Conservation (phyloP, 345 rosid genomes). For the Carallia brachiata region DNA sequence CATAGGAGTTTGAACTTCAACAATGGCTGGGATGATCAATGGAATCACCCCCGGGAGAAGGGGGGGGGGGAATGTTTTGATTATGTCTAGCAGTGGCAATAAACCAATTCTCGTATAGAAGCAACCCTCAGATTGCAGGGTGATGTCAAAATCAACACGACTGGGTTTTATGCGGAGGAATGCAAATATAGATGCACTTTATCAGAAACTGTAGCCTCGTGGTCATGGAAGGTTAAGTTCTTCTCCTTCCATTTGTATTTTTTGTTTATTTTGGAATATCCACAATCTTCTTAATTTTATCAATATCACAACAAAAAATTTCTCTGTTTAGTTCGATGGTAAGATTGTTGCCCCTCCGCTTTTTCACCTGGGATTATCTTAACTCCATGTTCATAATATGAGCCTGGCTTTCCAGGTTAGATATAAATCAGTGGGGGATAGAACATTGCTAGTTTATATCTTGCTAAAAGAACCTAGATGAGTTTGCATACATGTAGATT, state of each 20-base stretch:
- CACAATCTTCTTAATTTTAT: conserved; percentile 19
- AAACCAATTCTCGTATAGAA: conserved; percentile 42
- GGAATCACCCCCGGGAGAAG: neutral
- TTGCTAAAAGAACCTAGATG: no score
- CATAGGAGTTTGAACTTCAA: conserved; percentile 8
- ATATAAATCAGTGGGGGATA: no score
- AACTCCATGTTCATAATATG: no score
- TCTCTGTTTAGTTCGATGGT: conserved; percentile 6
- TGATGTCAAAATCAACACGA: conserved; percentile 18
- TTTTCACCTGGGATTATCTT: neutral
- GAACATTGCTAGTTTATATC: no score
- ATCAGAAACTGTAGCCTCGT: conserved; percentile 12
- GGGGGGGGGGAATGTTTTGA: conserved; percentile 8
- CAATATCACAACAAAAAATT: conserved; percentile 15
- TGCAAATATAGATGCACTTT: conserved; percentile 31
- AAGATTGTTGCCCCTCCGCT: neutral
- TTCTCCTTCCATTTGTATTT: conserved; percentile 14
- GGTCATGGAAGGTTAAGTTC: conserved; percentile 34
- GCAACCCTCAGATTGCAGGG: conserved; percentile 42
- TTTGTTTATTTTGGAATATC: conserved; percentile 7
- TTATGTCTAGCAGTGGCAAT: conserved; percentile 30
- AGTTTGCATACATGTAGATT: no score
- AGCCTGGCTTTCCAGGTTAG: no score
- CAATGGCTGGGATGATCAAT: conserved; percentile 20
- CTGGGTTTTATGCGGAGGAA: conserved; percentile 31